Percentiles rank a stretch among this genome's conserved stretches.
Evolutionary conservation across 768 basidiomycete genomes (phyloP).

Genomic region (Astraeus odoratus): DNA sequence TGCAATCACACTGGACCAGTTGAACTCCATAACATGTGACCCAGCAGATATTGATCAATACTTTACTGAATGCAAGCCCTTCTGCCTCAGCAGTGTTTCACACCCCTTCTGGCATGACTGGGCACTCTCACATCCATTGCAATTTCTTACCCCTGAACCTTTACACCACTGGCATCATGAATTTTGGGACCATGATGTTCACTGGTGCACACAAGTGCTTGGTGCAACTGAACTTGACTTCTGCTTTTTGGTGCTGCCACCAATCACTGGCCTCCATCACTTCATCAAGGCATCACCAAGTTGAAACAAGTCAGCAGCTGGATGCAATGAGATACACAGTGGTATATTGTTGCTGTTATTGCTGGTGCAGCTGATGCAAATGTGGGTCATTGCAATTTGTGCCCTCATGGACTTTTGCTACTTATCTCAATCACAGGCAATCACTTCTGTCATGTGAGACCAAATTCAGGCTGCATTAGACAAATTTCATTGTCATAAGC

Average conservation of each 20-base stretch:
- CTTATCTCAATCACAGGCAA: conserved; percentile 24
- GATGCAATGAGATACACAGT: conserved; percentile 29
- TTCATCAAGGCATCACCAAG: conserved; percentile 34
- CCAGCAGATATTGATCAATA: not conserved
- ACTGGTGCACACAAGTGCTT: conserved; percentile 32
- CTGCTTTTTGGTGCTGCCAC: conserved; percentile 1
- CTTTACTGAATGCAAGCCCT: not conserved
- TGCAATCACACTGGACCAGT: not conserved
- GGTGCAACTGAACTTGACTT: conserved; percentile 13
- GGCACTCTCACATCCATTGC: conserved; percentile 25
- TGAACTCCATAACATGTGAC: not conserved
- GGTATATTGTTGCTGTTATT: conserved; percentile 27
- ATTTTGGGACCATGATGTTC: conserved; percentile 33
- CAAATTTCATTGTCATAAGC: conserved; percentile 31
- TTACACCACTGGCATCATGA: conserved; percentile 33
- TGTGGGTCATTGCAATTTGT: no score
- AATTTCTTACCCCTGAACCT: conserved; percentile 30
- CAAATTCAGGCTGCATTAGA: conserved; percentile 17
- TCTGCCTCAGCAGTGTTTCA: conserved; percentile 6
- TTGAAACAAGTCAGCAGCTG: conserved; percentile 36
- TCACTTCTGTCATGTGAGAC: conserved; percentile 14
- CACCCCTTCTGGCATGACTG: conserved; percentile 33
- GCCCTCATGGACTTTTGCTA: conserved; percentile 30
- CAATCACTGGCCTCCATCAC: conserved; percentile 25
- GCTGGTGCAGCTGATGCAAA: conserved; percentile 23